A percentile compares a stretch with the other conserved stretches of the same genome.
Evolutionary conservation across 805 yeast genomes (phyloP).

Genomic region (Wickerhamomyces subpelliculosus): DNA sequence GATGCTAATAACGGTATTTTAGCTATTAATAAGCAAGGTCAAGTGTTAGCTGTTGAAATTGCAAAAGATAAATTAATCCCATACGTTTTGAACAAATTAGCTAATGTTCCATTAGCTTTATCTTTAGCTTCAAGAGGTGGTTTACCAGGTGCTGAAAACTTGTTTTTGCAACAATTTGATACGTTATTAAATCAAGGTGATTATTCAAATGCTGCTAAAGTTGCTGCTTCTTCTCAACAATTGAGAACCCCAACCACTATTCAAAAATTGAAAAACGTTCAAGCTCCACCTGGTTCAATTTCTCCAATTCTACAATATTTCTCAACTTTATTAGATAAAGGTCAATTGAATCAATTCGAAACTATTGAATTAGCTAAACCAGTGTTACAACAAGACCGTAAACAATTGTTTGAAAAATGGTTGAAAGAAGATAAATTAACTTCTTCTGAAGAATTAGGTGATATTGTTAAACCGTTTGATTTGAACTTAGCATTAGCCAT

Average conservation of each 20-base stretch:
- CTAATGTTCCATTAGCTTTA: slow-evolving; percentile 82
- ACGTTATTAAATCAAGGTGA: slow-evolving; percentile 77
- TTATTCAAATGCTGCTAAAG: slow-evolving; percentile 88
- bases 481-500: slow-evolving; percentile 83
- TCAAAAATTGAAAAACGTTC: slow-evolving; percentile 82
- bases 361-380: slow-evolving; percentile 93
- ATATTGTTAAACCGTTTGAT: slow-evolving; percentile 84
- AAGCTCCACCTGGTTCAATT: slow-evolving; percentile 89
- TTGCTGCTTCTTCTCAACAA: slow-evolving; percentile 91
- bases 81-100: slow-evolving; percentile 77
- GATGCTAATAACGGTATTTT: slow-evolving; percentile 75
- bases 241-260: slow-evolving; percentile 93
- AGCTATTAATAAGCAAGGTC: slow-evolving; percentile 92
- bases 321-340: slow-evolving; percentile 85
- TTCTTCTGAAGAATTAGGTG: slow-evolving; percentile 96
- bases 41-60: slow-evolving; percentile 87
- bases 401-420: slow-evolving; percentile 93
- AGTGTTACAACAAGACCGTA: slow-evolving; percentile 90
- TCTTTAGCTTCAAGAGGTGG: slow-evolving; percentile 93
- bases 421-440: slow-evolving; percentile 91
- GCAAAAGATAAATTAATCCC: slow-evolving; percentile 82
- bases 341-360: slow-evolving; percentile 87
- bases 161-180: slow-evolving; percentile 89
- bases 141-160: slow-evolving; percentile 92
- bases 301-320: slow-evolving; percentile 93